Evolutionary conservation across 257 asterid species (phyloP), one percentile per base, ranked within the genome.

Genomic region (Solanum pimpinellifolium): DNA sequence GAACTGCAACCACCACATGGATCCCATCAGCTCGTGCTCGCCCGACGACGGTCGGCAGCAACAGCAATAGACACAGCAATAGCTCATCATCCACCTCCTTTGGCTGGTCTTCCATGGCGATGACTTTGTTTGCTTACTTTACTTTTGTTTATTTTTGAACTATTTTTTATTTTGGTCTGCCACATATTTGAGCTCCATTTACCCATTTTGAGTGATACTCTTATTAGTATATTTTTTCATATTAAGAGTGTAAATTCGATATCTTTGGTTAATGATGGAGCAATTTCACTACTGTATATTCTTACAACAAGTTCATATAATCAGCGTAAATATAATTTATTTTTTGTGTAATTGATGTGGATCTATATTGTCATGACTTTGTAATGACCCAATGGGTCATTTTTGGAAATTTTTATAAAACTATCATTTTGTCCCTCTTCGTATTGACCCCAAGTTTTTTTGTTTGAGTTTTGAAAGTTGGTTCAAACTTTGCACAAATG

Each of bases 61-160:
- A 60, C 68, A 21, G 68, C 68, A 9, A 9, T 27, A 60, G 11
- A 21, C n/a, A 21, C 29, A 76, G 4, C 59, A 42, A 76, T 15
- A 76, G 6, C 23, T 76, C 83, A 76, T 42, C 83, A 13, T 76
- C 83, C 49, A n/a, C 59, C 83, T 76, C 60, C 37, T 76, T 42
- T n/a, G 23, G 37, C 7, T 76, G 83, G 83, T 76, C 59, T 9
- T 76, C 56, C 37, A 76, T 76, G 83, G 83, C 37, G 15, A 41
- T 76, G 56, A 31, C 37, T 76, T 76, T 25, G 33, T 76, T 41
- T n/a, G 59, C 37, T 13, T 76, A 42, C 59, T 9, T 41, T 21
- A 11, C 20, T 10, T 23, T 75, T 75, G 11, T 75, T 39, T 69
- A 69, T 2, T 29, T 31, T 31, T 69, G 76, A 69, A 33, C 44